phyloP scores from a whole-genome alignment of 768 basidiomycete genomes.

The Suillus occidentalis region DNA sequence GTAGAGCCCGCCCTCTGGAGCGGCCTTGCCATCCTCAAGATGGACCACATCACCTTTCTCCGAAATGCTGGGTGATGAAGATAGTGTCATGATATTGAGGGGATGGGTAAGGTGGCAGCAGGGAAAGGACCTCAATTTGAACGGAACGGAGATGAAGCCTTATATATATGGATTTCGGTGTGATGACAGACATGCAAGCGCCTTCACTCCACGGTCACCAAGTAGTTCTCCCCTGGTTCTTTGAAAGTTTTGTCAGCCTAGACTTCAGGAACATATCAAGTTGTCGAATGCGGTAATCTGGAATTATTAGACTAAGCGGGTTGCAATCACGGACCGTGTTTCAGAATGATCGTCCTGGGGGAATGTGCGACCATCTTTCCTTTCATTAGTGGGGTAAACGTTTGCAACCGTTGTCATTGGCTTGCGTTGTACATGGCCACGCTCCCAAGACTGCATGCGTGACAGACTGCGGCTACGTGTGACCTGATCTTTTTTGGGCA shows the following conservation, averaged over 20 bases:
- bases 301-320: neutral
- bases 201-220: neutral
- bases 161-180: neutral
- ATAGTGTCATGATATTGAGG: too few species aligned
- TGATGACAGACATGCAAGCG: neutral
- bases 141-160: neutral
- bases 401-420: neutral
- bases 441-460: neutral
- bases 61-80: conserved; percentile 4
- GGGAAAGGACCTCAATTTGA: neutral
- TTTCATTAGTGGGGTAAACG: neutral
- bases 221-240: neutral
- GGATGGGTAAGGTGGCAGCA: neutral
- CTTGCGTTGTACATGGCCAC: neutral
- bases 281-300: neutral
- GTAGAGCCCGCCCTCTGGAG: conserved; percentile 19
- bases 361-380: neutral
- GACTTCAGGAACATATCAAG: neutral
- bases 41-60: conserved; percentile 12
- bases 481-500: neutral
- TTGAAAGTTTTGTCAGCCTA: neutral
- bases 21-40: conserved; percentile 7
- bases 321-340: neutral
- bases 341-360: neutral
- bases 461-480: neutral